phyloP scores from a whole-genome alignment of 352 stramenopile genomes.

The Discostella stelligera region DNA sequence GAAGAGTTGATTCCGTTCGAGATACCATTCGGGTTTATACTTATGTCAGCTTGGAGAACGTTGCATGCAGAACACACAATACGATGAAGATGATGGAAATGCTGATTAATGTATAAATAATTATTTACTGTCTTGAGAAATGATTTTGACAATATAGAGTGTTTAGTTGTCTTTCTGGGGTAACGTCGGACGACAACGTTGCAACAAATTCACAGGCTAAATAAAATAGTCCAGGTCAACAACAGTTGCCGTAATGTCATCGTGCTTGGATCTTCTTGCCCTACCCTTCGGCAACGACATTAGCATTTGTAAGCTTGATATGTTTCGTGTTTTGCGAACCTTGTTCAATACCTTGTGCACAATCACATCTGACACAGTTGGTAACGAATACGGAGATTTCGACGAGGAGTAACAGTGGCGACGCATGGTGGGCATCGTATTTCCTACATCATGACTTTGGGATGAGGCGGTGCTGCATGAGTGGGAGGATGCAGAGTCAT shows the following conservation, averaged over 20 bases:
- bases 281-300: conserved; percentile 74
- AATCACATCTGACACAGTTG: conserved; percentile 74
- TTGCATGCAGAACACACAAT: conserved; percentile 44
- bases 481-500: conserved; percentile 25
- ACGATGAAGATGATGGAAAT: not conserved
- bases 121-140: not conserved
- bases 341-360: conserved; percentile 77
- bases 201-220: not conserved
- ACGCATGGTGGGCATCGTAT: not conserved
- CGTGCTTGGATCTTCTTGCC: conserved; percentile 74
- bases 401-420: conserved; percentile 14
- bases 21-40: conserved; percentile 56
- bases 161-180: too few species aligned
- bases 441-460: not conserved
- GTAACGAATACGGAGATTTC: conserved; percentile 23
- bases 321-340: conserved; percentile 69
- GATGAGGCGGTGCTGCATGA: conserved; percentile 23
- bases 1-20: conserved; percentile 66
- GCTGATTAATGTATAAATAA: not conserved
- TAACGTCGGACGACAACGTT: too few species aligned
- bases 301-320: conserved; percentile 72
- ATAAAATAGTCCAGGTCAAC: conserved; percentile 57
- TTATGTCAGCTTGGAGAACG: conserved; percentile 58
- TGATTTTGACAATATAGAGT: not conserved
- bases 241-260: conserved; percentile 80